Evolutionary conservation across 306 rosid genomes (phyloP).

Genomic region (Vigna reflexopilosa): DNA sequence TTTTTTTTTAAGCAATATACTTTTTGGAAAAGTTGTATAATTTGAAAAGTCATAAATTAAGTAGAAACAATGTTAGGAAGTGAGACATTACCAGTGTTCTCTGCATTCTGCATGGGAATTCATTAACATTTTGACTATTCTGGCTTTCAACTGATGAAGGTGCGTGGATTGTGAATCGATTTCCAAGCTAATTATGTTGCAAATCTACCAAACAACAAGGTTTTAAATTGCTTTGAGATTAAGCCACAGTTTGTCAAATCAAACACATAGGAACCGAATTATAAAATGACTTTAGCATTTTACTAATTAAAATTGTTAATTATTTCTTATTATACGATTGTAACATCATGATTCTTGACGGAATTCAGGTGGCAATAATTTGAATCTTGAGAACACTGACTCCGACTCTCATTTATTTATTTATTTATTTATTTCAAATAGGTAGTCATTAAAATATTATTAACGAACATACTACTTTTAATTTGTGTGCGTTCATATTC

Average conservation of each 20-base stretch:
- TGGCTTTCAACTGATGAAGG: conserved; percentile 10
- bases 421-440: too few relatives aligned
- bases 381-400: not conserved
- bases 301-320: not conserved
- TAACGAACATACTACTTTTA: not conserved
- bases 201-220: conserved; percentile 1
- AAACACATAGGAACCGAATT: not conserved
- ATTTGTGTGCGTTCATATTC: not conserved
- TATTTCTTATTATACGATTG: not conserved
- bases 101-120: not conserved
- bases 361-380: not conserved
- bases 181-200: conserved; percentile 40
- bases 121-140: conserved; percentile 14
- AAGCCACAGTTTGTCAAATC: conserved; percentile 7
- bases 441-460: not conserved
- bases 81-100: not conserved
- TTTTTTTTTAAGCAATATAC: too few relatives aligned
- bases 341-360: not conserved
- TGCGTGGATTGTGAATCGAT: conserved; percentile 12
- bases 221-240: conserved; percentile 30
- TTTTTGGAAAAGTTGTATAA: not conserved
- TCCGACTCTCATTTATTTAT: not conserved
- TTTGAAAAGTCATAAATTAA: not conserved
- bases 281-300: not conserved
- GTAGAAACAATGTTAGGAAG: not conserved